These are phyloP conservation scores for Tulasnella sp. DNA, from an alignment of 768 basidiomycete genomes.

Conservation along the genomic window DNA sequence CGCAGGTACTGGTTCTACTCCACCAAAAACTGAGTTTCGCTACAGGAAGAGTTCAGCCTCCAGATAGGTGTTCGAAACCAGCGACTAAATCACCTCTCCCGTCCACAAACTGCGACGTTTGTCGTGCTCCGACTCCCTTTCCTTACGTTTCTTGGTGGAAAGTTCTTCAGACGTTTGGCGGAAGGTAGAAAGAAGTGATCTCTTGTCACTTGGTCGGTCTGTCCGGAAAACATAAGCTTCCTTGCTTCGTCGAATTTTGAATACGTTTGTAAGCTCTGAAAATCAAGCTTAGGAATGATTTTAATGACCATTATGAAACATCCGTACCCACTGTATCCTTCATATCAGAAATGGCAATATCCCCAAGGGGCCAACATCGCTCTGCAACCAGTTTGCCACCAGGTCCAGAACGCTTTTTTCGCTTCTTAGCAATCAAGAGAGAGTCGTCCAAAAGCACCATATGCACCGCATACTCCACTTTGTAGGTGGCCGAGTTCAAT, in stretches of 20 bases:
- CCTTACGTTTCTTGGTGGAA: slow-evolving; percentile 74
- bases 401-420: slow-evolving; percentile 49
- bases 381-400: slow-evolving; percentile 83
- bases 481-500: slow-evolving; percentile 91
- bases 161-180: slow-evolving; percentile 89
- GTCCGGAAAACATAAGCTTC: slow-evolving; percentile 92
- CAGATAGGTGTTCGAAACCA: too few species aligned
- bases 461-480: slow-evolving; percentile 70
- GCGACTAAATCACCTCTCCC: slow-evolving; percentile 27
- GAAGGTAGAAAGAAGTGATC: slow-evolving; percentile 68
- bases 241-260: slow-evolving; percentile 87
- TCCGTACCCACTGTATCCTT: slow-evolving; percentile 81
- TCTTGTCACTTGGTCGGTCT: slow-evolving; percentile 72
- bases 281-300: neutral
- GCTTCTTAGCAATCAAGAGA: slow-evolving; percentile 70
- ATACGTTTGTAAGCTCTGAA: slow-evolving; percentile 76
- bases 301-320: too few species aligned
- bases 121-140: slow-evolving; percentile 87
- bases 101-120: slow-evolving; percentile 49
- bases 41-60: neutral
- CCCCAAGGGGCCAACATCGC: slow-evolving; percentile 81
- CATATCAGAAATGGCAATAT: slow-evolving; percentile 90
- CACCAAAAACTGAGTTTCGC: slow-evolving; percentile 5
- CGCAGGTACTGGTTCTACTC: slow-evolving; percentile 36
- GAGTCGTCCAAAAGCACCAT: slow-evolving; percentile 88